A percentile compares a stretch with the other conserved stretches of the same genome.
These are phyloP conservation scores for Aurantiochytrium sp. DNA, from an alignment of 108 stramenopile genomes.

Conservation along the genomic window DNA sequence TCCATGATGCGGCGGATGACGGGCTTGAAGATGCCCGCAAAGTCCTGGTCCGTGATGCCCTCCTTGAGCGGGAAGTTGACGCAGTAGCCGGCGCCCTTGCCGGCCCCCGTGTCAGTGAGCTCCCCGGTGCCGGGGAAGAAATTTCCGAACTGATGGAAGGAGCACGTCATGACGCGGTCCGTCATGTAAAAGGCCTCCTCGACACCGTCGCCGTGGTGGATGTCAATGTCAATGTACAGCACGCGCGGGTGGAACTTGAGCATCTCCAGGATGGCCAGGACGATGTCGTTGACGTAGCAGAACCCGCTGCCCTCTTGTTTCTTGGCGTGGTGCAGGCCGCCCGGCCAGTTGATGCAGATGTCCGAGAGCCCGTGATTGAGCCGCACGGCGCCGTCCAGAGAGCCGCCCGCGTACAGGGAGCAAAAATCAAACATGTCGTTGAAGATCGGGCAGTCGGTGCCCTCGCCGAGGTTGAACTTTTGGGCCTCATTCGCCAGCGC, in stretches of 20 bases:
- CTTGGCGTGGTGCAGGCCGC: slow-evolving; percentile 99
- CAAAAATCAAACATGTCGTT: slow-evolving; percentile 96
- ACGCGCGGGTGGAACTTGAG: slow-evolving; percentile 96
- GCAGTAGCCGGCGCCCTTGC: slow-evolving; percentile 81
- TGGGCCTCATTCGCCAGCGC: slow-evolving; percentile 72
- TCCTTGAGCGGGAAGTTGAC: slow-evolving; percentile 94
- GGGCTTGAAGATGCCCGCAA: slow-evolving; percentile 85
- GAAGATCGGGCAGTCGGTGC: slow-evolving; percentile 91
- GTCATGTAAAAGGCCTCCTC: slow-evolving; percentile 99
- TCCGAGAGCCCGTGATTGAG: slow-evolving; percentile 85
- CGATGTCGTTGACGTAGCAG: slow-evolving; percentile 98
- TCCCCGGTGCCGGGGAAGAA: slow-evolving; percentile 99
- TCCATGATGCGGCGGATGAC: slow-evolving; percentile 95
- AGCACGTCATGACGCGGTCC: slow-evolving; percentile 98
- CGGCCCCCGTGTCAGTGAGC: slow-evolving; percentile 88
- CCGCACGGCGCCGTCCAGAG: slow-evolving; percentile 89
- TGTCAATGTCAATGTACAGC: slow-evolving; percentile 99
- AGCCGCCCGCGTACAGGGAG: slow-evolving; percentile 87
- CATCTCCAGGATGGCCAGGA: slow-evolving; percentile 96
- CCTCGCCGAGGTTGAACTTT: slow-evolving; percentile 20
- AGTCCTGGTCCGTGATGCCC: slow-evolving; percentile 90
- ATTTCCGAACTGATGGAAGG: slow-evolving; percentile 93
- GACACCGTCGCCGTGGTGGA: slow-evolving; percentile 98
- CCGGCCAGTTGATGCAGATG: slow-evolving; percentile 97
- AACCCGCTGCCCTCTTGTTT: slow-evolving; percentile 89